Evolutionary conservation across 192 early-diverging fungal genomes (phyloP).

Genomic region (Coemansia sp.): DNA sequence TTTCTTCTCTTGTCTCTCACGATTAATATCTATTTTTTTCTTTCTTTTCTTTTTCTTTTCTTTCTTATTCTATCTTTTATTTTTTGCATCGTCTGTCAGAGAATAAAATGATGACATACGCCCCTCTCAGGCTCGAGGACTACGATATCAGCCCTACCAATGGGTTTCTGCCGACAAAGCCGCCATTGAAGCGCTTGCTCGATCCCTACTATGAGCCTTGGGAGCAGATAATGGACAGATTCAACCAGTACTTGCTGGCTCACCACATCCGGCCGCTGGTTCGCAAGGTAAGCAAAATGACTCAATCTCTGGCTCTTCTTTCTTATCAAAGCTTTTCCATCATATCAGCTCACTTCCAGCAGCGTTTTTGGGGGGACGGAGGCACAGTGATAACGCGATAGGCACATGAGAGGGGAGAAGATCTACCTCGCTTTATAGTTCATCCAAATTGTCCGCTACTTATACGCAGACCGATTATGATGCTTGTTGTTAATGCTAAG

Average conservation of each 20-base stretch:
- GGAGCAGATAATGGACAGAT: constrained; percentile 78
- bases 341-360: not conserved
- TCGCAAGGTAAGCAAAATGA: constrained; percentile 59
- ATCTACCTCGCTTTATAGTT: not conserved
- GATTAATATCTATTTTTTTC: constrained; percentile 2
- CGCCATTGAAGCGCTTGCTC: constrained; percentile 73
- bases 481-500: not conserved
- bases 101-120: constrained; percentile 17
- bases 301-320: not conserved
- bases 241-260: constrained; percentile 73
- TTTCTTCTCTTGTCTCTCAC: not conserved
- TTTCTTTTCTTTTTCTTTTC: not conserved
- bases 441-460: not conserved
- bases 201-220: constrained; percentile 83
- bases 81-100: not conserved
- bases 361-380: not conserved
- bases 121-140: constrained; percentile 61
- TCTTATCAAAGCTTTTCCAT: not conserved
- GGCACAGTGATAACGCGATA: constrained; percentile 7
- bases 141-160: constrained; percentile 80
- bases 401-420: constrained; percentile 7
- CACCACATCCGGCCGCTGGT: constrained; percentile 67
- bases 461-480: not conserved
- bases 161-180: constrained; percentile 82
- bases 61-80: not conserved